Evolutionary conservation across 2,329 filamentous ascomycete species (phyloP).

Genomic region (Aplosporella prunicola): DNA sequence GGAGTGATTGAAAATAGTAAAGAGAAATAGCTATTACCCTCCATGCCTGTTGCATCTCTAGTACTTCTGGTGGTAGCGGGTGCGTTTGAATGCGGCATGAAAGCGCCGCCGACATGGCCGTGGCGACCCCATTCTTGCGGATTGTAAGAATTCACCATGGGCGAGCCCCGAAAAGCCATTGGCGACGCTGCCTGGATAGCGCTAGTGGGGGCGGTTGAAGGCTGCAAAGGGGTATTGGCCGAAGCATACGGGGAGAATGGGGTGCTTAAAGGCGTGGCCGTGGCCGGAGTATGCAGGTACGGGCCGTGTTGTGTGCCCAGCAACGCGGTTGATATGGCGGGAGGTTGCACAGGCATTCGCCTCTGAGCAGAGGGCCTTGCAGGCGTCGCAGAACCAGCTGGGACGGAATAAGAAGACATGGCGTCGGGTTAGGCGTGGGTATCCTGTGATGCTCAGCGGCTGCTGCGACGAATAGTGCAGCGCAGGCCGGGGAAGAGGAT

Average conservation of each 20-base stretch:
- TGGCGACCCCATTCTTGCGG: slow-evolving; percentile 40
- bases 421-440: too few species aligned
- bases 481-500: neutral
- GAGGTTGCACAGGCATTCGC: slow-evolving; percentile 32
- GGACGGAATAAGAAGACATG: too few species aligned
- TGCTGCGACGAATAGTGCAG: slow-evolving; percentile 1
- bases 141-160: slow-evolving; percentile 34
- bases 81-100: slow-evolving; percentile 20
- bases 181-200: slow-evolving; percentile 23
- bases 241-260: slow-evolving; percentile 28
- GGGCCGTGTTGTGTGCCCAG: slow-evolving; percentile 22
- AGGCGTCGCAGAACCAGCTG: slow-evolving; percentile 7
- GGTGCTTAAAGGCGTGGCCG: slow-evolving; percentile 24
- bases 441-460: slow-evolving; percentile 2
- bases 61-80: slow-evolving; percentile 27
- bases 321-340: slow-evolving; percentile 32
- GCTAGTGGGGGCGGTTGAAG: slow-evolving; percentile 24
- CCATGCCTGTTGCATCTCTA: slow-evolving; percentile 31
- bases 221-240: slow-evolving; percentile 14
- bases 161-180: slow-evolving; percentile 26
- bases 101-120: slow-evolving; percentile 2
- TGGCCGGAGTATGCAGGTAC: slow-evolving; percentile 31
- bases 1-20: neutral
- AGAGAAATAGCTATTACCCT: slow-evolving; percentile 28
- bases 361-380: slow-evolving; percentile 21